Evolutionary conservation across 352 stramenopile genomes (phyloP).

Genomic region (Phytopythium montanum): DNA sequence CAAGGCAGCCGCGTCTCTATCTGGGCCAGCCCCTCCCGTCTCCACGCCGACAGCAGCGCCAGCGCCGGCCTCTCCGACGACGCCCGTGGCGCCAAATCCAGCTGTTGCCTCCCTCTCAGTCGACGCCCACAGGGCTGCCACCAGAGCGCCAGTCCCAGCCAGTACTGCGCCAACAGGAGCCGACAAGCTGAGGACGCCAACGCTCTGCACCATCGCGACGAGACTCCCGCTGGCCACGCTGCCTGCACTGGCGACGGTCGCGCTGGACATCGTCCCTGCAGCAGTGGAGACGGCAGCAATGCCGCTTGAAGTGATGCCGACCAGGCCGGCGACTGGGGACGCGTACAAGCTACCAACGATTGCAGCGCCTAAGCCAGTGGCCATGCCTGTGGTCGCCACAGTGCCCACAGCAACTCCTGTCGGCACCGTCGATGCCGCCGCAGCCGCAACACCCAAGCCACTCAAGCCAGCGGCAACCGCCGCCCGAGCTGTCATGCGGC

Average conservation of each 20-base stretch:
- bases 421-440: no score
- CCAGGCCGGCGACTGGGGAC: slow-evolving; percentile 18
- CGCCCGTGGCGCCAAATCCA: not conserved
- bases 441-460: not conserved
- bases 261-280: slow-evolving; percentile 51
- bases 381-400: not conserved
- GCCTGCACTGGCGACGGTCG: slow-evolving; percentile 44
- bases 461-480: not conserved
- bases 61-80: slow-evolving; percentile 7
- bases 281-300: slow-evolving; percentile 40
- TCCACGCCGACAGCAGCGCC: slow-evolving; percentile 11
- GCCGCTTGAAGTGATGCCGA: slow-evolving; percentile 37
- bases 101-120: not conserved
- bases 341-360: slow-evolving; percentile 20
- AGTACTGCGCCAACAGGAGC: slow-evolving; percentile 22
- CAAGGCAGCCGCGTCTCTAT: slow-evolving; percentile 2
- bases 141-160: slow-evolving; percentile 14
- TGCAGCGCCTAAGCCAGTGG: slow-evolving; percentile 16
- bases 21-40: not conserved
- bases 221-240: slow-evolving; percentile 34
- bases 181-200: slow-evolving; percentile 38
- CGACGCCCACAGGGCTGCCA: not conserved
- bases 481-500: not conserved
- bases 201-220: slow-evolving; percentile 42
- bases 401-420: not conserved